A percentile compares a stretch with the other conserved stretches of the same genome.
Evolutionary conservation across 176 grass and related monocot species (phyloP).

Genomic region (Typha latifolia): DNA sequence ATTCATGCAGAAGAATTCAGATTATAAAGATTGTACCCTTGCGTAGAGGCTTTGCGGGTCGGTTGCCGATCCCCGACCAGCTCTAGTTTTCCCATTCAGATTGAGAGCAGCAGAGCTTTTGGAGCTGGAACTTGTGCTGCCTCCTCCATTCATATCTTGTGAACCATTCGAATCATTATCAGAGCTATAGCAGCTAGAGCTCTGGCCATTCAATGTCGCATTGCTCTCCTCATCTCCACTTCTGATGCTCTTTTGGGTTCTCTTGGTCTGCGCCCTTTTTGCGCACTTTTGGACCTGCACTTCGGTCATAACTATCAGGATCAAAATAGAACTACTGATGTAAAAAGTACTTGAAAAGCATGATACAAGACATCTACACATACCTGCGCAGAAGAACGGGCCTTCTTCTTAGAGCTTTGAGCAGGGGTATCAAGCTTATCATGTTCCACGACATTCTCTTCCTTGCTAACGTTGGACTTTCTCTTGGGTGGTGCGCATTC

Average conservation of each 20-base stretch:
- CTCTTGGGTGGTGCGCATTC: constrained; percentile 28
- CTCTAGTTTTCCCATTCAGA: constrained; percentile 27
- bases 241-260: background rate
- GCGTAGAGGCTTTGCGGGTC: constrained; percentile 83
- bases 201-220: constrained; percentile 16
- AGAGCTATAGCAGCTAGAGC: constrained; percentile 35
- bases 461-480: constrained; percentile 14
- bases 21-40: constrained; percentile 30
- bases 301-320: constrained; percentile 11
- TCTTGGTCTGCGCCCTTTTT: constrained; percentile 18
- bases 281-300: constrained; percentile 34
- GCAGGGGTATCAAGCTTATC: constrained; percentile 11
- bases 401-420: constrained; percentile 17
- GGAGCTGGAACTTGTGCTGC: constrained; percentile 5
- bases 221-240: constrained; percentile 19
- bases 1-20: background rate
- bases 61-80: constrained; percentile 26
- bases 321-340: background rate
- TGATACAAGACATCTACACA: background rate
- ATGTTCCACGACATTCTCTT: background rate
- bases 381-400: background rate
- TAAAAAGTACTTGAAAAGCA: background rate
- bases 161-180: constrained; percentile 48
- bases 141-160: constrained; percentile 3
- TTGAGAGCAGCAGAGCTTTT: constrained; percentile 28